Base-by-base conservation (phyloP, 352 stramenopile genomes). In the Pythium sp. region DNA sequence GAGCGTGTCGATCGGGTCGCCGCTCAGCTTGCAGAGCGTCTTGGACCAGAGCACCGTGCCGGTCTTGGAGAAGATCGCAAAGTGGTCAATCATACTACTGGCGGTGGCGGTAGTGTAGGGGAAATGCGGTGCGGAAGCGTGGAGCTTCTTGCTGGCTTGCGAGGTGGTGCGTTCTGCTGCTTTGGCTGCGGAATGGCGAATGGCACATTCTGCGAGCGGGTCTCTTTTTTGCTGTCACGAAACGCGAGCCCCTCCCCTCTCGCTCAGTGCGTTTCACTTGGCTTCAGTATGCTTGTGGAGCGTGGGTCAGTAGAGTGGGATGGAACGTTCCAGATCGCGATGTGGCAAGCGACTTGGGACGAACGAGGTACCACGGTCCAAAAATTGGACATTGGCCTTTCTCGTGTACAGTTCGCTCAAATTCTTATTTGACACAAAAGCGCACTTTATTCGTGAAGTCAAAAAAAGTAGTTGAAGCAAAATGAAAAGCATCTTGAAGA, bases 1-100 rank as follows among this genome's bases (percentile, higher is more conserved):
- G 36, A 98, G 81, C 66, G 80, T 88, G 70, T 97, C 84, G 55
- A 98, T 81, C 14, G 90, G 91, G 67, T 97, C 85, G 36, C 90
- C 88, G 14, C 65, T 83, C 65, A 98, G 75, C 67, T 95, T 95
- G 69, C 86, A 94, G 22, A 97, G 80, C 60, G 86, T 90, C 61
- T 90, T 87, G 43, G 87, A 95, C 90, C 90, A 98, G 34, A 98
- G 78, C 59, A 98, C 89, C 22, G 87, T 87, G 65, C 93, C 93
- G 58, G 81, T 95, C 78, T 95, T 95, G 74, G 75, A 92, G 75
- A 98, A 98, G 69, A 98, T 90, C 55, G 93, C 81, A 68, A 98
- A 97, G 71, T 97, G 85, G 79, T 98, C 92, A 60, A 98, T 93
- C 92, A 98, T 98, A 14, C 20, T 76, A 64, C 1, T 5, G 14